Evolutionary conservation across 768 basidiomycete genomes (phyloP), one percentile per base, ranked within the genome.

Genomic region (Lactarius evosmus): DNA sequence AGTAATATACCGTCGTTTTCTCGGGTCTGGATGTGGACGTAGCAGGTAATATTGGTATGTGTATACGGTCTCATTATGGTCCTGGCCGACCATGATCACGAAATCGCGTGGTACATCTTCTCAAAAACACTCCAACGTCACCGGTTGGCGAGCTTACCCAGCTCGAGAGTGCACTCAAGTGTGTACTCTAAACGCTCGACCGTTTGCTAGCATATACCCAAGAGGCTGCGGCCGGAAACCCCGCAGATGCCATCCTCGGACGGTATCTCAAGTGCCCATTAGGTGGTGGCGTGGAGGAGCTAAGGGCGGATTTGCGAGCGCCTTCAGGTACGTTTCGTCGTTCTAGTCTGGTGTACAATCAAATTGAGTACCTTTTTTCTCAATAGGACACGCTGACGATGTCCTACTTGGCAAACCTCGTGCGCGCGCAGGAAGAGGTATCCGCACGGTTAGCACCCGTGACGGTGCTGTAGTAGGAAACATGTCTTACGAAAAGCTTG

Each of bases 1-100:
- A 86, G 64, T 78, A 89, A 8, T 98, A 95, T 73, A 82, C 82
- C 9, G 80, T 98, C 66, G 83, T 98, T 50, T 99, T 99, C 75
- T 95, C 92, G 0, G 96, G 96, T 19, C 78, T 99, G 65, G 97
- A 98, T 76, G 86, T 89, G 19, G 94, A 97, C 72, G 95, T 87
- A 32, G 96, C 96, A 34, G 94, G 95, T 14, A 91, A 95, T 14
- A 94, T 98, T 74, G 96, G 96, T 95, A 72, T 72, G 83, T 71
- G 27, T 49, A 33, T 41, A 52, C 54, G n/a, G 34, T 52, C 51
- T 58, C 55, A n/a, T 56, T 66, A 56, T 32, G 14, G 51, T 30
- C 33, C 60, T 52, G n/a, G n/a, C n/a, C n/a, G n/a, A n/a, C n/a
- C n/a, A n/a, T 50, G 56, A 49, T 36, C 55, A n/a, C n/a, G n/a